Evolutionary conservation across 2,329 filamentous ascomycete genomes (phyloP).

Genomic region (Nigrograna mackinnonii): DNA sequence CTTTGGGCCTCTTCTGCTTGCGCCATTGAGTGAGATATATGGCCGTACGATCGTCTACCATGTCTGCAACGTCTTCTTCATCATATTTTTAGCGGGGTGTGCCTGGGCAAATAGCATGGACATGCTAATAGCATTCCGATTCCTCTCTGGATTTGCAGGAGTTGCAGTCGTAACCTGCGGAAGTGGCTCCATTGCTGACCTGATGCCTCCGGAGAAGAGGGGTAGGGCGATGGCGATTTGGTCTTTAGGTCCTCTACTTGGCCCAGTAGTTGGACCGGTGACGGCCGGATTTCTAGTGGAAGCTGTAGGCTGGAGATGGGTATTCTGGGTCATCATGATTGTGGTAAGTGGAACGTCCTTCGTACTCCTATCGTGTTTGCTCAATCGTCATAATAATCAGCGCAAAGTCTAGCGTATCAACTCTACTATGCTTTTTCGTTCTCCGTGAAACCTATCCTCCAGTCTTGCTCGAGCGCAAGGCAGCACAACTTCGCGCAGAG

Average conservation of each 20-base stretch:
- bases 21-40: slow-evolving; percentile 22
- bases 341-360: slow-evolving; percentile 6
- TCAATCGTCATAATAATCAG: not conserved
- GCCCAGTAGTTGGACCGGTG: slow-evolving; percentile 29
- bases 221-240: slow-evolving; percentile 19
- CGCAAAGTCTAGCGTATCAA: not conserved
- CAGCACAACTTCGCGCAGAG: slow-evolving; percentile 42
- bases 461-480: slow-evolving; percentile 39
- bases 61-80: slow-evolving; percentile 47
- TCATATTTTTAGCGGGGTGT: slow-evolving; percentile 48
- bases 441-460: slow-evolving; percentile 49
- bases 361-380: not conserved
- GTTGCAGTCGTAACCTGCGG: slow-evolving; percentile 16
- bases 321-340: slow-evolving; percentile 12
- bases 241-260: slow-evolving; percentile 20
- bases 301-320: slow-evolving; percentile 13
- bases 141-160: slow-evolving; percentile 7
- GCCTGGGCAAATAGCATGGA: slow-evolving; percentile 31
- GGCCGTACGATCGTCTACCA: slow-evolving; percentile 19
- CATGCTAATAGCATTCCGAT: slow-evolving; percentile 13
- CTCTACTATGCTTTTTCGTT: not conserved
- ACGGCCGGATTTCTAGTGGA: slow-evolving; percentile 13
- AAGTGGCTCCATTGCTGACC: slow-evolving; percentile 23
- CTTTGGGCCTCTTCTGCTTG: slow-evolving; percentile 15
- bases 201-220: slow-evolving; percentile 10